phyloP scores from a whole-genome alignment of 345 rosid species.

The Ceriops tagal region DNA sequence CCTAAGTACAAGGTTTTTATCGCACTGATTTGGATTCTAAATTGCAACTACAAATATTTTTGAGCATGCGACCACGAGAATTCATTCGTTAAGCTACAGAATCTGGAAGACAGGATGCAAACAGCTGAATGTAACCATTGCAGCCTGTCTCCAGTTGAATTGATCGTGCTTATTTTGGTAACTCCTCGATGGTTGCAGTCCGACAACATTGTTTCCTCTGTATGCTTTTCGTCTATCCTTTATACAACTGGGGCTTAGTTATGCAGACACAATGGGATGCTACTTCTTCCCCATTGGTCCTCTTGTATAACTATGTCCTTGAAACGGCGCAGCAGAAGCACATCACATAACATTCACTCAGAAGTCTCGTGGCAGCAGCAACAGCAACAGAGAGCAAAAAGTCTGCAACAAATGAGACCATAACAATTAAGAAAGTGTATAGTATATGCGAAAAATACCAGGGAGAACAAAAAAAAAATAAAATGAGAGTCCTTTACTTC shows the following conservation, averaged over 20 bases:
- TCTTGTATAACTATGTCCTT: no score
- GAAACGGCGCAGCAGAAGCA: constrained; percentile 3
- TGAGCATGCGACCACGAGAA: neutral
- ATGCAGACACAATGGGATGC: no score
- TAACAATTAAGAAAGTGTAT: no score
- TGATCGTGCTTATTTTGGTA: neutral
- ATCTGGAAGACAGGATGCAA: constrained; percentile 4
- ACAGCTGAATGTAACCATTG: constrained; percentile 7
- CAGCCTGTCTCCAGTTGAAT: neutral
- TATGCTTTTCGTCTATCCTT: no score
- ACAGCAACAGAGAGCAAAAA: constrained; percentile 22
- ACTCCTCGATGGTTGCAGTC: no score
- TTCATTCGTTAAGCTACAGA: constrained; percentile 10
- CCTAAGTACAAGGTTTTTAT: constrained; percentile 9
- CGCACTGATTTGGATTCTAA: constrained; percentile 8
- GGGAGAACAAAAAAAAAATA: neutral
- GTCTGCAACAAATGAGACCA: no score
- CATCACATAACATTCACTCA: constrained; percentile 14
- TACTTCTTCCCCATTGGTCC: neutral
- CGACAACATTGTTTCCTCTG: no score
- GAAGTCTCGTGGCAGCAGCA: constrained; percentile 19
- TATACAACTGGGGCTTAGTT: no score
- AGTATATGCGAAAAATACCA: no score
- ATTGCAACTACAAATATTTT: constrained; percentile 8
- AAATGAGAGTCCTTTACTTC: no score